Conservation (phyloP, 129 eudicot species). For the Flaveria robusta region DNA sequence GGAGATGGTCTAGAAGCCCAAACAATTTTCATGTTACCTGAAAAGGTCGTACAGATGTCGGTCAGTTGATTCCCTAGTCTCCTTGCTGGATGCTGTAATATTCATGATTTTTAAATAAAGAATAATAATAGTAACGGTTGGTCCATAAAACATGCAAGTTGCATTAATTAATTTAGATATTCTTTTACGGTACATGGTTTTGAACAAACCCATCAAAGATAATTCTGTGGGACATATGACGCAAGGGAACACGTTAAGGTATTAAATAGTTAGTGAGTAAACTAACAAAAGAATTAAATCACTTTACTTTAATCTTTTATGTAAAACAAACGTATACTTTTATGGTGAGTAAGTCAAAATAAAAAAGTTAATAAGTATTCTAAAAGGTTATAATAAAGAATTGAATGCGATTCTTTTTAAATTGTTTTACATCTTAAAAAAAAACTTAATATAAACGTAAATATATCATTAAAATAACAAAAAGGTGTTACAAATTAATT, state of each 20-base stretch:
- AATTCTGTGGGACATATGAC: neutral
- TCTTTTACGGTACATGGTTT: constrained; percentile 8
- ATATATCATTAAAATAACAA: no score
- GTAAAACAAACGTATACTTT: neutral
- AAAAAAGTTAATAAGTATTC: no score
- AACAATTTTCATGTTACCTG: neutral
- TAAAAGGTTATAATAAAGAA: no score
- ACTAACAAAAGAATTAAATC: no score
- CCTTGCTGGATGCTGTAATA: neutral
- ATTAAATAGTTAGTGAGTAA: neutral
- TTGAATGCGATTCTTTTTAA: no score
- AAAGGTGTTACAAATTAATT: neutral
- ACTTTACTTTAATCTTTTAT: neutral
- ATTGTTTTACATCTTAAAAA: no score
- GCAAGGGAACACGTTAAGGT: neutral
- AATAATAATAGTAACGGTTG: neutral
- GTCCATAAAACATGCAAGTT: constrained; percentile 19
- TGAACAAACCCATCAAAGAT: constrained; percentile 7
- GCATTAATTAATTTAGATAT: neutral
- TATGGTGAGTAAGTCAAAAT: no score
- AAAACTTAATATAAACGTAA: neutral
- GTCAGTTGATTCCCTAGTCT: neutral
- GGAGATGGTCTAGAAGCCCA: no score
- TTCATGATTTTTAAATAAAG: no score
- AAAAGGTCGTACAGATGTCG: neutral